These are phyloP conservation scores for Cladosporium cucumerinum DNA, from an alignment of 2,329 filamentous ascomycete genomes.

Conservation along the genomic window DNA sequence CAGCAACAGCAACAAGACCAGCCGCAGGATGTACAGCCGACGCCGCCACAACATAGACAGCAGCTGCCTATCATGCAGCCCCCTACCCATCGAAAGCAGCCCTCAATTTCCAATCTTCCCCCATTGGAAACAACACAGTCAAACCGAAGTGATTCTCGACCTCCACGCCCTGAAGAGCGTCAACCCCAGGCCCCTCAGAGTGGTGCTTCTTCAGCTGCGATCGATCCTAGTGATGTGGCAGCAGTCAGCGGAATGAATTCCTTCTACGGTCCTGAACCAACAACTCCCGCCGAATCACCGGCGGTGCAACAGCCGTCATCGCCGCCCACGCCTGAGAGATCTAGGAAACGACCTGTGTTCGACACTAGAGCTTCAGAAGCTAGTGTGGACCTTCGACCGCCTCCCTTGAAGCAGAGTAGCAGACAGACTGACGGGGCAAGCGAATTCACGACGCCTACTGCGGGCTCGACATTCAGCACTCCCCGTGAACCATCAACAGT, in stretches of 20 bases:
- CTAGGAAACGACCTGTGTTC: conserved; percentile 22
- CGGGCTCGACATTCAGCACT: background rate
- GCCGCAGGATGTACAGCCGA: background rate
- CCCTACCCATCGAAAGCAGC: conserved; percentile 1
- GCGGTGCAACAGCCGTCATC: conserved; percentile 18
- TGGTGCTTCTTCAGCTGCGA: conserved; percentile 23
- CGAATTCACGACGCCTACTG: conserved; percentile 16
- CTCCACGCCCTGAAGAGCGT: conserved; percentile 16
- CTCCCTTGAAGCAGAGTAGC: conserved; percentile 26
- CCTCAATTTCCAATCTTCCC: conserved; percentile 15
- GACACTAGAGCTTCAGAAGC: conserved; percentile 20
- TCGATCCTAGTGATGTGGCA: conserved; percentile 26
- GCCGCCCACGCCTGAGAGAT: conserved; percentile 27
- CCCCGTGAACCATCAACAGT: conserved; percentile 1
- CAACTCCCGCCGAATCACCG: conserved; percentile 13
- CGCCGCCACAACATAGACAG: conserved; percentile 4
- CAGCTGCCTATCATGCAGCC: conserved; percentile 1
- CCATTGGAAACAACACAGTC: conserved; percentile 18
- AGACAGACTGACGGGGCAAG: conserved; percentile 15
- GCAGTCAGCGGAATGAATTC: conserved; percentile 26
- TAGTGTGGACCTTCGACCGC: conserved; percentile 30
- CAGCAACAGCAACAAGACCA: conserved; percentile 3
- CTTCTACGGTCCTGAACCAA: conserved; percentile 25
- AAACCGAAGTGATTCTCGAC: background rate
- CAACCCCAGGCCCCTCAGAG: conserved; percentile 19